A percentile compares a stretch with the other conserved stretches of the same genome.
Conservation (phyloP, 2,329 filamentous ascomycete genomes). For the Botryotinia narcissicola region DNA sequence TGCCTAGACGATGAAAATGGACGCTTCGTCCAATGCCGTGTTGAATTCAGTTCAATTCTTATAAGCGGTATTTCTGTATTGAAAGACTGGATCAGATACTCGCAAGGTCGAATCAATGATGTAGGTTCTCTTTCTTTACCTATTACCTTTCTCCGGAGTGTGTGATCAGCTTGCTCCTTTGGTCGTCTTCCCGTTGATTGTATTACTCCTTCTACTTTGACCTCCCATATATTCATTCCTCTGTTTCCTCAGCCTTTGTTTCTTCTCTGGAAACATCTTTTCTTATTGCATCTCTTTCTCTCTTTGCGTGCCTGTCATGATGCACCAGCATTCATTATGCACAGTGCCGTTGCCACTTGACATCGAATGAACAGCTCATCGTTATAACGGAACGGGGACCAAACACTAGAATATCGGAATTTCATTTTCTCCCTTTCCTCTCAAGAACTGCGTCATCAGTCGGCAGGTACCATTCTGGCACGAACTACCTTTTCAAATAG, state of each 20-base stretch:
- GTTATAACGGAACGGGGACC: not conserved
- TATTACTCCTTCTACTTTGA: not conserved
- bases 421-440: not conserved
- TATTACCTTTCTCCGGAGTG: not conserved
- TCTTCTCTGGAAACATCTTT: not conserved
- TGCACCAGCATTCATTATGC: constrained; percentile 3
- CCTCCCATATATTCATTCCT: not conserved
- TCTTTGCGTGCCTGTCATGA: constrained; percentile 6
- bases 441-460: constrained; percentile 10
- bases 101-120: constrained; percentile 6
- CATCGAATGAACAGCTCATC: constrained; percentile 18
- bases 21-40: constrained; percentile 3
- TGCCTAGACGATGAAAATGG: not conserved
- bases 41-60: not conserved
- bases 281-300: not conserved
- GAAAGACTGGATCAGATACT: not conserved
- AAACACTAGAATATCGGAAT: constrained; percentile 1
- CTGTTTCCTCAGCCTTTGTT: not conserved
- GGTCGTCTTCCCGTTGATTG: not conserved
- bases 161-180: not conserved
- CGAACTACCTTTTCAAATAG: constrained; percentile 1
- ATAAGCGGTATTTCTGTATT: not conserved
- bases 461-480: not conserved
- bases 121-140: not conserved
- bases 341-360: not conserved